Conservation (phyloP, 495 filamentous ascomycete genomes). For the Durotheca rogersii region DNA sequence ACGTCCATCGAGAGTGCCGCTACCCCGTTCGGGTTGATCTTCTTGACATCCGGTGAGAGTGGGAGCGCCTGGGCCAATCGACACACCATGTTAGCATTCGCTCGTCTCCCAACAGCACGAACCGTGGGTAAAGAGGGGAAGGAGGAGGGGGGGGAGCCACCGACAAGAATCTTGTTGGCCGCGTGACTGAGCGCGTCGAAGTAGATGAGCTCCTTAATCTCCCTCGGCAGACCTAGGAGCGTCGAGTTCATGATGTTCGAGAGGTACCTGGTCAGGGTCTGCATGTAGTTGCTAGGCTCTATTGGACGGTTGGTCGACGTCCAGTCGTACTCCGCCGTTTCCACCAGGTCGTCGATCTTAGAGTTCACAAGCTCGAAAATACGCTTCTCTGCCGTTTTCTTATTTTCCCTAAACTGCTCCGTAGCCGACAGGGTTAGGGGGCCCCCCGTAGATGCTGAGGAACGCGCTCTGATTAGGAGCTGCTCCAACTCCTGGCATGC, state of each 20-base stretch:
- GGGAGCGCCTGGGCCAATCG: too few species aligned
- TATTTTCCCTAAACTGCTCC: conserved; percentile 79
- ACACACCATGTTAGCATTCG: background rate
- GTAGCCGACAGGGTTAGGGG: conserved; percentile 78
- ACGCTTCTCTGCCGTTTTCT: conserved; percentile 93
- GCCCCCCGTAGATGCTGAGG: conserved; percentile 71
- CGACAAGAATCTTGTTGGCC: conserved; percentile 77
- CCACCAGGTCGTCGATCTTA: conserved; percentile 96
- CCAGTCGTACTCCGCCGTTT: conserved; percentile 97
- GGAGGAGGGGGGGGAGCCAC: conserved; percentile 11
- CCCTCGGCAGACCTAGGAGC: conserved; percentile 81
- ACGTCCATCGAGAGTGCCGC: conserved; percentile 79
- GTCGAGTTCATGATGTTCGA: conserved; percentile 96
- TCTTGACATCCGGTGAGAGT: conserved; percentile 72
- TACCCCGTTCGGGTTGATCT: conserved; percentile 85
- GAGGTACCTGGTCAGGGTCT: conserved; percentile 87
- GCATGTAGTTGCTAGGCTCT: conserved; percentile 89
- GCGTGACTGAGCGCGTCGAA: conserved; percentile 94
- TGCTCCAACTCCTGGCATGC: conserved; percentile 86
- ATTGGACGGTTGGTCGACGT: conserved; percentile 61
- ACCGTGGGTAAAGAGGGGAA: too few species aligned
- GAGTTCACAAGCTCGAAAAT: conserved; percentile 98
- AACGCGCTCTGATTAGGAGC: conserved; percentile 76
- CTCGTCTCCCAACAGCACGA: too few species aligned
- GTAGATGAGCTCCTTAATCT: conserved; percentile 97